A percentile compares a stretch with the other conserved stretches of the same genome.
Conservation (phyloP, 1,284 basidiomycete species). For the Papiliotrema terrestris region DNA sequence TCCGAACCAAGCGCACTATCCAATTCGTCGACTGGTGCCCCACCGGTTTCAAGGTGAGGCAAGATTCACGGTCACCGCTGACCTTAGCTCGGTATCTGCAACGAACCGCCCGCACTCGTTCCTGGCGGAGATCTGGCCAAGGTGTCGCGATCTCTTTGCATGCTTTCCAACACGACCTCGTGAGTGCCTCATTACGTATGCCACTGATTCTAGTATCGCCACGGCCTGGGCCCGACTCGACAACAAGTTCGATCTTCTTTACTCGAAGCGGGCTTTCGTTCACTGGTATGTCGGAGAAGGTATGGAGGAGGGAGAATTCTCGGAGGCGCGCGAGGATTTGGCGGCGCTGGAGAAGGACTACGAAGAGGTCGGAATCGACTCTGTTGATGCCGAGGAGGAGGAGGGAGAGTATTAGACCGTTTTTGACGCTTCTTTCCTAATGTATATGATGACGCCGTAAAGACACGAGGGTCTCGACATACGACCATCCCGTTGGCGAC, state of each 20-base stretch:
- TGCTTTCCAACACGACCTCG: slow-evolving; percentile 67
- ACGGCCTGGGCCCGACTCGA: slow-evolving; percentile 93
- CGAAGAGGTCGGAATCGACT: slow-evolving; percentile 90
- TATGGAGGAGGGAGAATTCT: slow-evolving; percentile 99
- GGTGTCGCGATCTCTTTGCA: slow-evolving; percentile 90
- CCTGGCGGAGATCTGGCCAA: slow-evolving; percentile 94
- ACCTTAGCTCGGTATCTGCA: slow-evolving; percentile 83
- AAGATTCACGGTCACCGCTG: slow-evolving; percentile 6
- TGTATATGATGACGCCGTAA: neutral
- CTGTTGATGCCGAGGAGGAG: slow-evolving; percentile 73
- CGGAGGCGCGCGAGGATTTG: slow-evolving; percentile 94
- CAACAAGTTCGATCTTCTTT: slow-evolving; percentile 97
- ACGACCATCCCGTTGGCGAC: too few species aligned
- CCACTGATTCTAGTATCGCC: slow-evolving; percentile 59
- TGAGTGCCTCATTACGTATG: slow-evolving; percentile 6
- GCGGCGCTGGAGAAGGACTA: slow-evolving; percentile 97
- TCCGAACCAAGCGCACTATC: slow-evolving; percentile 96
- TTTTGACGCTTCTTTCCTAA: neutral
- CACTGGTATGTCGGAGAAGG: slow-evolving; percentile 97
- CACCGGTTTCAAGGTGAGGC: slow-evolving; percentile 79
- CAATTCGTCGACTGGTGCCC: slow-evolving; percentile 97
- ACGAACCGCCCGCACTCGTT: slow-evolving; percentile 85
- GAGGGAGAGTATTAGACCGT: slow-evolving; percentile 65
- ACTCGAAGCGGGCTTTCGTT: slow-evolving; percentile 87
- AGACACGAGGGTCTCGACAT: too few species aligned